Evolutionary conservation across 495 filamentous ascomycete genomes (phyloP), one percentile per base, ranked within the genome.

Genomic region (Hypoxylon lenormandii): DNA sequence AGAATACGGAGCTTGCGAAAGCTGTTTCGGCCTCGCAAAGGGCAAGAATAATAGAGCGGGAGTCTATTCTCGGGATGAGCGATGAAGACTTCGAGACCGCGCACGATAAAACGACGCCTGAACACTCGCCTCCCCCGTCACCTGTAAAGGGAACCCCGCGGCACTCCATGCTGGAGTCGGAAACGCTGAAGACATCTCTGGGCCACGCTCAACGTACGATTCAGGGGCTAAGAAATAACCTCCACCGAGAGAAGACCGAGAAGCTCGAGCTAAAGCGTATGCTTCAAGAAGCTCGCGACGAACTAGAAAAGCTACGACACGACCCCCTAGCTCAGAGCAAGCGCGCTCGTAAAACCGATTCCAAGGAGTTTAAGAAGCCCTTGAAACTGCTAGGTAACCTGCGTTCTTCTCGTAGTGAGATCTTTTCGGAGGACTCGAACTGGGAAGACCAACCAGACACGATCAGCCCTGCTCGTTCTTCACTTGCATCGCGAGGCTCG

Each of bases 241-340:
- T 98, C 52, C 93, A 97, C 76, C 90, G 95, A 22, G 95, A 98
- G 79, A 98, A 97, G 85, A 96, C 94, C 0, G 95, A 98, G 77
- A 98, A 97, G 82, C 85, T 97, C 19, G 95, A 98, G 76, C 84
- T 97, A 47, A 94, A 91, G 77, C 91, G 96, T 56, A 92, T 98
- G 88, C 85, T 98, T 28, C 96, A 97, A 80, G 95, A 98, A 67
- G 90, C 93, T 36, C 88, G 95, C 23, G 95, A 98, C 77, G 96
- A 98, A 71, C 78, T 98, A 21, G 95, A 98, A 79, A 84, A 86
- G 64, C 79, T 89, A 28, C 87, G 93, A 56, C 84, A 77, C 49
- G 91, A 93, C 19, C 79, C 72, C 33, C 67, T 83, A 22, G 83
- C 80, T 19, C 78, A 80, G 28, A 80, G 74, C 22, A 83, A 80